Percentiles rank a stretch among this genome's conserved stretches.
These are phyloP conservation scores for Alternaria viburni DNA, from an alignment of 2,329 filamentous ascomycete genomes.

Conservation along the genomic window DNA sequence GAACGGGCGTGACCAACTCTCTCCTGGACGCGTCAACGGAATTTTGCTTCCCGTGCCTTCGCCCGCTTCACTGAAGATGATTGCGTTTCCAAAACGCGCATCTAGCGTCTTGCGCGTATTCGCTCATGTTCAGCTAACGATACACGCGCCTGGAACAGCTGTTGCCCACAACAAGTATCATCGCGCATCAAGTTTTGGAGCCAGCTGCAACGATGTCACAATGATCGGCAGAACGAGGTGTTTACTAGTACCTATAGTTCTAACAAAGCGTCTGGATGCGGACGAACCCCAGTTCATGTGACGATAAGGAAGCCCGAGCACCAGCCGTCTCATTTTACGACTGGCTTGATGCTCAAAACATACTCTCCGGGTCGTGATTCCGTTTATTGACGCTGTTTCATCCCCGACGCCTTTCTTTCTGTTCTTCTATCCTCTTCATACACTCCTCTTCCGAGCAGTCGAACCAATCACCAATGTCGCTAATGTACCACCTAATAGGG, in stretches of 20 bases:
- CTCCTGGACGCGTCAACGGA: slow-evolving; percentile 8
- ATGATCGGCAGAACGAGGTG: background rate
- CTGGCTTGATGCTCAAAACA: background rate
- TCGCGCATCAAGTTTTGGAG: background rate
- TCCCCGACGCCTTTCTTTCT: background rate
- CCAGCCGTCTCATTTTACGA: too few species aligned
- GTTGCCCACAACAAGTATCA: background rate
- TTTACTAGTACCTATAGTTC: background rate
- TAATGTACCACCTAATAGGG: too few species aligned
- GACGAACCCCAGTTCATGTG: background rate
- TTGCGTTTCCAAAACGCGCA: background rate
- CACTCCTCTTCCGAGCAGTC: background rate
- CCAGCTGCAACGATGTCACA: background rate
- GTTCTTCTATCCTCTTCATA: background rate
- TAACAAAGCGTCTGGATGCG: background rate
- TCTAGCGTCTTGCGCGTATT: background rate
- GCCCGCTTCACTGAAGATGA: background rate
- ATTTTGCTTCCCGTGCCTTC: background rate
- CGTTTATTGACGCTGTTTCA: background rate
- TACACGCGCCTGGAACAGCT: background rate
- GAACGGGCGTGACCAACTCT: background rate
- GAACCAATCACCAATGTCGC: background rate
- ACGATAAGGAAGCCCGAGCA: background rate
- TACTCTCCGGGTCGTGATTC: background rate
- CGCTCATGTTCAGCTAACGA: background rate